Conservation (phyloP, 73 alveolate genomes). For the Blepharisma stoltei region DNA sequence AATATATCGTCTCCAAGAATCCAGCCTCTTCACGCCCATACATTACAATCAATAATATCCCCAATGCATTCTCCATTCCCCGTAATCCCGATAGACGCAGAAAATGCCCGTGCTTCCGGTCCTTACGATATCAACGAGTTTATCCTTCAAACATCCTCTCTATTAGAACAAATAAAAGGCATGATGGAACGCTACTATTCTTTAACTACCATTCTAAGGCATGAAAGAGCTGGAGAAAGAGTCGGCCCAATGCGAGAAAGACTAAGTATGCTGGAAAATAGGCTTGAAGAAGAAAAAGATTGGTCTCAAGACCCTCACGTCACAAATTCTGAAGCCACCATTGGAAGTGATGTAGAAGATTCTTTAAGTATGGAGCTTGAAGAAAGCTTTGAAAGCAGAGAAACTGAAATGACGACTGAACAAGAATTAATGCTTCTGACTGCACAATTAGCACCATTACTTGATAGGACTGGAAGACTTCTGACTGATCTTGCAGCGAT, state of each 20-base stretch:
- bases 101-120: neutral
- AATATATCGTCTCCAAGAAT: slow-evolving; percentile 71
- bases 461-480: slow-evolving; percentile 63
- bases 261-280: neutral
- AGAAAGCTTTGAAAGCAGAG: neutral
- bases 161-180: neutral
- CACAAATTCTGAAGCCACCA: neutral
- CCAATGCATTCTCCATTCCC: slow-evolving; percentile 79
- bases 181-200: neutral
- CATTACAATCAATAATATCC: slow-evolving; percentile 74
- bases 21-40: slow-evolving; percentile 74
- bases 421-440: slow-evolving; percentile 1
- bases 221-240: slow-evolving; percentile 29
- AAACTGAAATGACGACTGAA: slow-evolving; percentile 7
- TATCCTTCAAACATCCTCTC: neutral
- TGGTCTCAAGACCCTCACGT: neutral
- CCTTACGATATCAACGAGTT: neutral
- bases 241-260: neutral
- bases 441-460: slow-evolving; percentile 54
- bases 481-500: slow-evolving; percentile 55
- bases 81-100: slow-evolving; percentile 37
- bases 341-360: neutral
- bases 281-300: neutral
- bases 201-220: neutral
- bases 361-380: neutral